Evolutionary conservation across 2,329 filamentous ascomycete genomes (phyloP), one percentile per base, ranked within the genome.

Genomic region (Apiospora aurea): DNA sequence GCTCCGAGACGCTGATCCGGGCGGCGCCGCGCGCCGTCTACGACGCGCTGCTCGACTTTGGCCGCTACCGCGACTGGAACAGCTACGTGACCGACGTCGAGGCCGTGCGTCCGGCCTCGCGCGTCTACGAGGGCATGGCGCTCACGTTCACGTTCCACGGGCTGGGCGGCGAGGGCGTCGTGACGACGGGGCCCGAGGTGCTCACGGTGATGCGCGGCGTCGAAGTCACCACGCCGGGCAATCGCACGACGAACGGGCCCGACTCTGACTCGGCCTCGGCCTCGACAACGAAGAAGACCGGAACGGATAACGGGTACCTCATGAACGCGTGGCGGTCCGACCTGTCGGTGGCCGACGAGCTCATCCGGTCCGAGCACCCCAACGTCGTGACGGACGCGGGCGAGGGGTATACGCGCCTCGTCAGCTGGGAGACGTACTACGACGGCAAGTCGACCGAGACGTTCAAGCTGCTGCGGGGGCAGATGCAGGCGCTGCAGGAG

Each of bases 391-490:
- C 76, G n/a, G 74, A 74, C 13, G 41, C 73, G 29, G 77, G 74
- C 3, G 70, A 75, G 34, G 75, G 73, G 4, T 72, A 72, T 21
- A 78, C 78, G 6, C 73, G 75, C 47, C 75, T 77, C 61, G 69
- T 80, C 13, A 78, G 76, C n/a, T 79, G 76, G 68, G 78, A 79
- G 72, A 78, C 77, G 41, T 79, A 78, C 57, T 79, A 79, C 67
- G 69, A 74, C 11, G 76, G 75, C 57, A 41, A 38, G 57, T 64
- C 57, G 57, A 64, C 57, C 34, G 57, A 41, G 57, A 41, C 34
- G 29, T 38, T 64, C 57, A 41, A 64, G 57, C 34, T 64, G 57
- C 57, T 64, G 34, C 57, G n/a, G 57, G 1, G 18, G 18, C 18
- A 64, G 57, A 64, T 64, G 57, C 57, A 41, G 57, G 34, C 34